Conservation (phyloP, 768 basidiomycete genomes). For the Cystofilobasidium bisporidii region DNA sequence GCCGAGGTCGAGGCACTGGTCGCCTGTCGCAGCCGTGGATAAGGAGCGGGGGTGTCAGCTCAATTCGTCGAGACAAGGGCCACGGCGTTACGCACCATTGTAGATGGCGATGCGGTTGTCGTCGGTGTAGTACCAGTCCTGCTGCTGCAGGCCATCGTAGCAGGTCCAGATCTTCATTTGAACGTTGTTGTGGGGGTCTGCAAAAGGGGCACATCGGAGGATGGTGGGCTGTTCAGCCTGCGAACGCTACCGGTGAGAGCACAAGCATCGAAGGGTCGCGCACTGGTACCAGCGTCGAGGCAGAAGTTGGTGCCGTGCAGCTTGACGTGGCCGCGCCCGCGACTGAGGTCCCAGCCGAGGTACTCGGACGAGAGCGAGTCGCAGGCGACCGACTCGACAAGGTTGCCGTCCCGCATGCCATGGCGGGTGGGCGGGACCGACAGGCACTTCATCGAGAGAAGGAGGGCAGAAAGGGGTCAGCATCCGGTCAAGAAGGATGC, state of each 20-base stretch:
- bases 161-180: slow-evolving; percentile 6
- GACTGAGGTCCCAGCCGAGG: background rate
- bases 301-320: too few relatives aligned
- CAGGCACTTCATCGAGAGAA: background rate
- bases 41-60: too few relatives aligned
- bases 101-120: slow-evolving; percentile 37
- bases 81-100: too few relatives aligned
- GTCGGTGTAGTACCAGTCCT: slow-evolving; percentile 16
- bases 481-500: too few relatives aligned
- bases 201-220: too few relatives aligned
- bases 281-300: background rate
- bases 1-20: too few relatives aligned
- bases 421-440: background rate
- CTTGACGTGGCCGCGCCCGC: too few relatives aligned
- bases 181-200: slow-evolving; percentile 10
- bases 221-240: too few relatives aligned
- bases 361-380: background rate
- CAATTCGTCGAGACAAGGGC: too few relatives aligned
- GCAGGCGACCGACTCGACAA: background rate
- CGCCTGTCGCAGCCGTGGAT: too few relatives aligned
- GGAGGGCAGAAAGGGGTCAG: too few relatives aligned
- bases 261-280: background rate
- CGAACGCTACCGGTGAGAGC: background rate
- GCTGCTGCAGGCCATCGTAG: background rate
- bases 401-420: background rate